Conservation (phyloP, 2,329 filamentous ascomycete species). For the Calonectria montana region DNA sequence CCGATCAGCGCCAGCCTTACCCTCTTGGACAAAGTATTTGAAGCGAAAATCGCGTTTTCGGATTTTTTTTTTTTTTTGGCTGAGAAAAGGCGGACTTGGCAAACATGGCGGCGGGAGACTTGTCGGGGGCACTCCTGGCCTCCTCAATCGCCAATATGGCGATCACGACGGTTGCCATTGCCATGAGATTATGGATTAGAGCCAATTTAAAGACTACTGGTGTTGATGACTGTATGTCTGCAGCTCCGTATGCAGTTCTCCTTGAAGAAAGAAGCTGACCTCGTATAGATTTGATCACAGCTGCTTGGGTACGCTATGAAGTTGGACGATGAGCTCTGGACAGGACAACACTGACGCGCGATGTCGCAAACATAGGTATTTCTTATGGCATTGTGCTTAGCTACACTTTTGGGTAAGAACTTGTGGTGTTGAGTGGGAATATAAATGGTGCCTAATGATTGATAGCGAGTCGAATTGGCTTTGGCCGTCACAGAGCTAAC, state of each 20-base stretch:
- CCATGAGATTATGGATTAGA: slow-evolving; percentile 28
- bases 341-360: not conserved
- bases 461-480: slow-evolving; percentile 21
- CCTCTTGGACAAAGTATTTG: not conserved
- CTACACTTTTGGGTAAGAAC: slow-evolving; percentile 21
- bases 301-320: slow-evolving; percentile 24
- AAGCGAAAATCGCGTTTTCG: not conserved
- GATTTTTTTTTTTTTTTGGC: not conserved
- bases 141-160: slow-evolving; percentile 24
- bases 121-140: slow-evolving; percentile 25
- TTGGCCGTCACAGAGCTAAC: slow-evolving; percentile 13
- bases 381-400: slow-evolving; percentile 17
- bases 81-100: not conserved
- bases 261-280: slow-evolving; percentile 6
- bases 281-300: slow-evolving; percentile 21
- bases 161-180: slow-evolving; percentile 25
- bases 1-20: not conserved
- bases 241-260: not conserved
- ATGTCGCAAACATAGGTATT: slow-evolving; percentile 15
- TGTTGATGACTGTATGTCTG: slow-evolving; percentile 28
- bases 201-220: slow-evolving; percentile 27
- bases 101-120: slow-evolving; percentile 28
- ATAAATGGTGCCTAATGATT: not conserved
- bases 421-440: not conserved
- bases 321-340: not conserved